Conservation (phyloP, 2,329 filamentous ascomycete species). For the Diaporthe sp. region DNA sequence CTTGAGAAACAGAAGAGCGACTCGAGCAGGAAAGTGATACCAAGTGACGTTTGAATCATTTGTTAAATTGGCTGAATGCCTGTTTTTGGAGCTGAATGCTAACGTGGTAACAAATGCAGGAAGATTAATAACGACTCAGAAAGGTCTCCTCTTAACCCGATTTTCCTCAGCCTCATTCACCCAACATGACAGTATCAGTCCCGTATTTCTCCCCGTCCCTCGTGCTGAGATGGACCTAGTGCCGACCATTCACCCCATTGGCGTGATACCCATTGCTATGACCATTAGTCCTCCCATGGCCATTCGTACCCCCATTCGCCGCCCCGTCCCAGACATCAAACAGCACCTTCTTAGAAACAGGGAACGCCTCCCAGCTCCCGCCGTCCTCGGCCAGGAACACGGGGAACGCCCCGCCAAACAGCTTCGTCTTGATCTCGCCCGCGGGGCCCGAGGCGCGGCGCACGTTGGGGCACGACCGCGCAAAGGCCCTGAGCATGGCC, state of each 20-base stretch:
- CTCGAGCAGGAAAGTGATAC: too few relatives aligned
- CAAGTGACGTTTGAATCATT: too few relatives aligned
- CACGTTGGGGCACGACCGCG: conserved; percentile 15
- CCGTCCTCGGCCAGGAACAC: conserved; percentile 8
- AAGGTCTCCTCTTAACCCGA: too few relatives aligned
- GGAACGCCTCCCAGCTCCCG: neutral
- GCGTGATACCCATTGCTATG: neutral
- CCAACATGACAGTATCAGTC: neutral
- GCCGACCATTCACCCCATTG: neutral
- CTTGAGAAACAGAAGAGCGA: too few relatives aligned
- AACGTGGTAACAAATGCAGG: too few relatives aligned
- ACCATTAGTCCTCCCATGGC: neutral
- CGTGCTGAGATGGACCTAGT: neutral
- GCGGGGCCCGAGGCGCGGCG: neutral
- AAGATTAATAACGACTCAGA: too few relatives aligned
- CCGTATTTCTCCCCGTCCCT: neutral
- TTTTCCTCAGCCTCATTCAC: too few relatives aligned
- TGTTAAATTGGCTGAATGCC: too few relatives aligned
- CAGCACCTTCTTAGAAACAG: neutral
- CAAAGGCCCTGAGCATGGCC: conserved; percentile 8
- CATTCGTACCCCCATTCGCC: neutral
- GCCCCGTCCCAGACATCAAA: neutral
- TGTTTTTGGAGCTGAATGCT: too few relatives aligned
- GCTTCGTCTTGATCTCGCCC: neutral
- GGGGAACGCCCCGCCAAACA: neutral